Evolutionary conservation across 2,329 filamentous ascomycete species (phyloP).

Genomic region (Diaporthe citrichinensis): DNA sequence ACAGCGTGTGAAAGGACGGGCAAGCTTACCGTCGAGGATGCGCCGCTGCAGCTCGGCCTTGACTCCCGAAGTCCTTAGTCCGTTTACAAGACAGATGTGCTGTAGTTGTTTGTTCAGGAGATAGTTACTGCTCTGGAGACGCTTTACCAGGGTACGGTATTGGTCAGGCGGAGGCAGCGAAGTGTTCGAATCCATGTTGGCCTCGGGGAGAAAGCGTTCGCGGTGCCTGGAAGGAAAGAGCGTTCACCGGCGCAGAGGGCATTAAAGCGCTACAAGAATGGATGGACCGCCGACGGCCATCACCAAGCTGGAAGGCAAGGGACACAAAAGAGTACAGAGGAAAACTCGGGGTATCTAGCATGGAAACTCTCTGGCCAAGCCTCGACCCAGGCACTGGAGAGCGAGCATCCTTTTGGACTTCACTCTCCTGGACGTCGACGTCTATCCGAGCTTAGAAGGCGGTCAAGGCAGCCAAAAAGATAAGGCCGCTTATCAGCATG

Average conservation of each 20-base stretch:
- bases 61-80: slow-evolving; percentile 83
- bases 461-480: slow-evolving; percentile 32
- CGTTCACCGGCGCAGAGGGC: slow-evolving; percentile 28
- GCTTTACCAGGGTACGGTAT: slow-evolving; percentile 60
- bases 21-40: slow-evolving; percentile 80
- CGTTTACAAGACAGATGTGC: slow-evolving; percentile 81
- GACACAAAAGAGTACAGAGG: neutral
- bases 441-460: slow-evolving; percentile 21
- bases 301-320: neutral
- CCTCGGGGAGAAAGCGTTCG: slow-evolving; percentile 17
- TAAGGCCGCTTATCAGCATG: slow-evolving; percentile 22
- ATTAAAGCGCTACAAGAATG: slow-evolving; percentile 23
- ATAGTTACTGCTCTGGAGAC: slow-evolving; percentile 51
- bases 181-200: slow-evolving; percentile 41
- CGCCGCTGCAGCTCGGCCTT: slow-evolving; percentile 87
- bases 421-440: slow-evolving; percentile 6
- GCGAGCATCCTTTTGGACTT: neutral
- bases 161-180: slow-evolving; percentile 54
- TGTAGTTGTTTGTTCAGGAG: slow-evolving; percentile 78
- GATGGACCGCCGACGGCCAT: slow-evolving; percentile 23
- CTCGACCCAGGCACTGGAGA: neutral
- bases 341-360: neutral
- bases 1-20: neutral
- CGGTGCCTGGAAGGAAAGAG: slow-evolving; percentile 22
- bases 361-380: slow-evolving; percentile 2